phyloP scores from a whole-genome alignment of 768 basidiomycete species.

The Terana coerulea region DNA sequence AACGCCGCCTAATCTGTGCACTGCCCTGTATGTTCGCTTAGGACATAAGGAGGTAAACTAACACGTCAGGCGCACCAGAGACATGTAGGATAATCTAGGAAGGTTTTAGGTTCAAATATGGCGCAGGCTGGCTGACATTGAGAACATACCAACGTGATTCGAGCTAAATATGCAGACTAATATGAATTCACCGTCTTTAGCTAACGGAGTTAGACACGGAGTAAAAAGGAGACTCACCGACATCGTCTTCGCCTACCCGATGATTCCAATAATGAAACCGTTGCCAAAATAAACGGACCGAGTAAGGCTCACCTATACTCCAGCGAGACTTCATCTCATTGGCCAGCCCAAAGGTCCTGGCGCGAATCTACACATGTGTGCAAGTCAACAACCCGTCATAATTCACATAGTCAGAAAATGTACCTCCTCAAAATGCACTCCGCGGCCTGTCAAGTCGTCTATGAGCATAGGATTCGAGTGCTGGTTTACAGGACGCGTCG shows the following conservation, averaged over 20 bases:
- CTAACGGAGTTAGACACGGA: background rate
- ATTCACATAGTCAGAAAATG: no score
- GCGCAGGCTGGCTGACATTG: background rate
- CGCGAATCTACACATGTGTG: constrained; percentile 33
- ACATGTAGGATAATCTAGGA: constrained; percentile 20
- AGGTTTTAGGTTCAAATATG: no score
- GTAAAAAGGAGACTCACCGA: constrained; percentile 36
- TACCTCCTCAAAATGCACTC: constrained; percentile 38
- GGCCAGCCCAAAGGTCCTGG: constrained; percentile 45
- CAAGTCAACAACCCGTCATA: background rate
- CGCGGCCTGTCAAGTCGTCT: constrained; percentile 45
- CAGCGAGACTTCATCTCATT: constrained; percentile 42
- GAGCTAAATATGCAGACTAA: constrained; percentile 64
- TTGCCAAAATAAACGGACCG: background rate
- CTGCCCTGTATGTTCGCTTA: constrained; percentile 30
- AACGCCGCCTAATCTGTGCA: constrained; percentile 53
- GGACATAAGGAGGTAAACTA: background rate
- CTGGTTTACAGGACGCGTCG: constrained; percentile 34
- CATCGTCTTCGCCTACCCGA: constrained; percentile 42
- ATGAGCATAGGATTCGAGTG: constrained; percentile 41
- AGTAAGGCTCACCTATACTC: constrained; percentile 34
- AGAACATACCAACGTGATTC: constrained; percentile 31
- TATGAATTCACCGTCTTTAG: background rate
- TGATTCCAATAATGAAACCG: background rate
- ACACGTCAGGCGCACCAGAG: constrained; percentile 19